A percentile compares a stretch with the other conserved stretches of the same genome.
These are phyloP conservation scores for Dryas alaskensis DNA, from an alignment of 306 rosid species.

Conservation along the genomic window DNA sequence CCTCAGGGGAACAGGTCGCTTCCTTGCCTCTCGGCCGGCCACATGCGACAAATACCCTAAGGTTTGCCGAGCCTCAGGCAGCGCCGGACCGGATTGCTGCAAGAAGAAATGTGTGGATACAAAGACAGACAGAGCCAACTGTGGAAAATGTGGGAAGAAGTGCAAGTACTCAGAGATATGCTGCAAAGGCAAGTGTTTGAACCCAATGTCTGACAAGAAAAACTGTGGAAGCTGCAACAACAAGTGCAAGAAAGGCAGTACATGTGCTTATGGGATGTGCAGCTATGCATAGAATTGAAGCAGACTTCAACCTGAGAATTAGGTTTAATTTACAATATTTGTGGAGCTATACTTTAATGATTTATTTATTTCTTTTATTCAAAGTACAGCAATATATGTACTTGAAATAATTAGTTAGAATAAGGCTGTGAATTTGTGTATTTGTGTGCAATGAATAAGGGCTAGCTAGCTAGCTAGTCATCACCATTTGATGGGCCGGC, in stretches of 20 bases:
- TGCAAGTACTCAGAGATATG: constrained; percentile 48
- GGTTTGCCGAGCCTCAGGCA: constrained; percentile 40
- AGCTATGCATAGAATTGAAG: constrained; percentile 44
- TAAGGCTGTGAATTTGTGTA: background rate
- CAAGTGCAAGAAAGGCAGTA: constrained; percentile 37
- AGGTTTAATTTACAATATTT: background rate
- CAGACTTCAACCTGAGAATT: background rate
- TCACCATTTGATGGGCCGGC: background rate
- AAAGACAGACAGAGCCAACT: constrained; percentile 35
- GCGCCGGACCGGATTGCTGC: constrained; percentile 52
- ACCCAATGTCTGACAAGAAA: constrained; percentile 33
- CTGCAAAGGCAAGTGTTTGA: constrained; percentile 54
- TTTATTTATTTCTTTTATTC: background rate
- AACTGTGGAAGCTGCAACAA: constrained; percentile 62
- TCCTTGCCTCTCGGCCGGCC: constrained; percentile 26
- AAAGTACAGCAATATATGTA: background rate
- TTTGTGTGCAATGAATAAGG: constrained; percentile 7
- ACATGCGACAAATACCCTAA: constrained; percentile 50
- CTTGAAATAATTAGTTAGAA: background rate
- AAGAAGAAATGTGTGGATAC: constrained; percentile 45
- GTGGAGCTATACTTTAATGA: constrained; percentile 4
- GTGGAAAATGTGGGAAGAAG: constrained; percentile 64
- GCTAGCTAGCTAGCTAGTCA: background rate
- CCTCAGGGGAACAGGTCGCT: constrained; percentile 31
- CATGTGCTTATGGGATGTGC: constrained; percentile 57